Conservation (phyloP, 768 basidiomycete genomes). For the Amanita thiersii region DNA sequence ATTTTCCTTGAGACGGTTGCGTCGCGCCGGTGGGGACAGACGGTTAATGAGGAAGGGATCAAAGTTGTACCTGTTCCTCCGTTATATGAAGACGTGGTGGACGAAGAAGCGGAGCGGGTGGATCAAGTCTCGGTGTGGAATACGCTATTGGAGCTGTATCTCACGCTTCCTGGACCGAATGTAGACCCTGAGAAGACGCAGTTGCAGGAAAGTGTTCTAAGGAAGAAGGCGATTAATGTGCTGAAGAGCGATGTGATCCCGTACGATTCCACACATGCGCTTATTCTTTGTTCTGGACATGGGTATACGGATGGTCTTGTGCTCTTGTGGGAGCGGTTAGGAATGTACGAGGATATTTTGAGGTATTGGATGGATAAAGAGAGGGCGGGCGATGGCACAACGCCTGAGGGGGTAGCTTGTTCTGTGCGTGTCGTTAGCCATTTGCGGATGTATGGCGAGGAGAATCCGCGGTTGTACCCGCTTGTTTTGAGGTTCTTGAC, state of each 20-base stretch:
- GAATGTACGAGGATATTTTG: conserved; percentile 93
- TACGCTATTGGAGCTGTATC: conserved; percentile 88
- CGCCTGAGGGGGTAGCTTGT: conserved; percentile 22
- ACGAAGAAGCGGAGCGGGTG: conserved; percentile 34
- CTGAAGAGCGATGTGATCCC: conserved; percentile 55
- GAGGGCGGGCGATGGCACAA: conserved; percentile 20
- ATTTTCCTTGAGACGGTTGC: conserved; percentile 88
- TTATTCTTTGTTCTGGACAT: conserved; percentile 88
- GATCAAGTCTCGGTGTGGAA: conserved; percentile 93
- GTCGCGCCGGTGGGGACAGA: conserved; percentile 70
- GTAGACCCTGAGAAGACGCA: conserved; percentile 13
- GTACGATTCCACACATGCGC: conserved; percentile 85
- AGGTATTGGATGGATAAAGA: conserved; percentile 87
- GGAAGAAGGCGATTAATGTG: conserved; percentile 66
- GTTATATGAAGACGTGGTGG: conserved; percentile 10
- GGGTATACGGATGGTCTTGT: conserved; percentile 81
- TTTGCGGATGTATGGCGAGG: conserved; percentile 63
- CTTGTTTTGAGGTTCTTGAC: conserved; percentile 88
- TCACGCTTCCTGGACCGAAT: conserved; percentile 41
- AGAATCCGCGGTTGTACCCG: conserved; percentile 72
- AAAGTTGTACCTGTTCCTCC: conserved; percentile 11
- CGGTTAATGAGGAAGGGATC: conserved; percentile 24
- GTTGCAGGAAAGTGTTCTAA: conserved; percentile 28
- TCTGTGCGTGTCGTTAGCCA: conserved; percentile 61
- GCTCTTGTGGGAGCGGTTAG: conserved; percentile 85